Base-by-base conservation (phyloP, 495 filamentous ascomycete species). In the Copromyces sp. region DNA sequence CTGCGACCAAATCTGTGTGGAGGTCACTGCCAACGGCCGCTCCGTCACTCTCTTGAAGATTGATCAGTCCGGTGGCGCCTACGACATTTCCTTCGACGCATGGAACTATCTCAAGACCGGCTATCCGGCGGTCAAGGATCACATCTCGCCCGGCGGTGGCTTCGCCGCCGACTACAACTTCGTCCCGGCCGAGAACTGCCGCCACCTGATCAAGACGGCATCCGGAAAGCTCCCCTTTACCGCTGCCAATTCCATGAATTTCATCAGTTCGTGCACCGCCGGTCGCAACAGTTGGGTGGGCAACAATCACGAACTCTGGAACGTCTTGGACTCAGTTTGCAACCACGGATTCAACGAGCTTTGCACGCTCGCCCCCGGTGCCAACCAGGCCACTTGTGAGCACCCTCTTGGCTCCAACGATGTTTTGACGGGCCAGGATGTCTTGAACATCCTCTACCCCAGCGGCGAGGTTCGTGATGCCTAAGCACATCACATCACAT, bases 31-130 rank as follows among this genome's bases (percentile, higher is more conserved):
- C 69, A 70, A 44, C 37, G 80, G 73, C 38, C 83, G 83, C 9
- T 78, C 78, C 0, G 77, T 84, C 39, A 75, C 83, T 3, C 78
- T 85, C 0, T 78, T 85, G 4, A 81, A 81, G 73, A 75, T 84
- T 53, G 82, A 84, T 71, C 78, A 80, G 68, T 84, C 82, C n/a
- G 73, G 79, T 35, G 82, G 81, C 69, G 81, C 82, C 6, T 76
- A 82, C 73, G 83, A 84, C 40, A 78, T 84, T 68, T 80, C 78
- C 39, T 84, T 83, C 74, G 82, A 84, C 45, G 81, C 83, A 14
- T 84, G 79, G 79, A 82, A 82, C 70, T 83, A 79, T n/a, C 82
- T 85, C n/a, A n/a, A n/a, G 68, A 82, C 82, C 0, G 82, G 83
- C 35, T 70, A 75, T 17, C 77, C 78, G 9, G 82, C 83, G 1